phyloP scores from a whole-genome alignment of 345 rosid genomes.

The Citropsis articulata region DNA sequence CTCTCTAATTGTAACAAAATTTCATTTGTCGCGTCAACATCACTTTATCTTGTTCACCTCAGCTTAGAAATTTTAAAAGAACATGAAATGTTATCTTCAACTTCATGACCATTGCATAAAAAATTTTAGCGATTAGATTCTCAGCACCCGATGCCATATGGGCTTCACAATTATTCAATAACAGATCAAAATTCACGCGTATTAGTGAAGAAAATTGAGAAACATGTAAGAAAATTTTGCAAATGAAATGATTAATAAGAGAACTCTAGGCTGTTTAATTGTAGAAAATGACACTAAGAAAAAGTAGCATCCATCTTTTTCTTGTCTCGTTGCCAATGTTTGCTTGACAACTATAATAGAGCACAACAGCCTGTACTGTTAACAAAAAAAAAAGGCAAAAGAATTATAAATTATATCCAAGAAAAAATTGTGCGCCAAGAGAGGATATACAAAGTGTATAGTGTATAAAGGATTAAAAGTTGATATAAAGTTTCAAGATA shows the following conservation, averaged over 20 bases:
- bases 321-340: neutral
- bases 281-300: slow-evolving; percentile 9
- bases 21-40: neutral
- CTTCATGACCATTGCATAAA: too few relatives aligned
- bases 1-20: neutral
- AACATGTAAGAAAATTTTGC: neutral
- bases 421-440: neutral
- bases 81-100: neutral
- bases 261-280: too few relatives aligned
- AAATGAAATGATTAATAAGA: neutral
- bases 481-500: neutral
- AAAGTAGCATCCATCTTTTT: neutral
- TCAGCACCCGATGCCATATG: neutral
- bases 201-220: neutral
- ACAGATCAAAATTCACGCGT: neutral
- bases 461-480: neutral
- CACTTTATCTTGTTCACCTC: neutral
- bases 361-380: neutral
- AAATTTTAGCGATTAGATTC: neutral
- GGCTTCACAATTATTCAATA: neutral
- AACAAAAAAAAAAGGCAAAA: too few relatives aligned
- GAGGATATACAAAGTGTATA: neutral
- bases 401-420: neutral
- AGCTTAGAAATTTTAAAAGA: neutral
- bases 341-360: neutral